A percentile compares a stretch with the other conserved stretches of the same genome.
Evolutionary conservation across 31 red algal species (phyloP).

Genomic region (Bonnemaisonia californica): DNA sequence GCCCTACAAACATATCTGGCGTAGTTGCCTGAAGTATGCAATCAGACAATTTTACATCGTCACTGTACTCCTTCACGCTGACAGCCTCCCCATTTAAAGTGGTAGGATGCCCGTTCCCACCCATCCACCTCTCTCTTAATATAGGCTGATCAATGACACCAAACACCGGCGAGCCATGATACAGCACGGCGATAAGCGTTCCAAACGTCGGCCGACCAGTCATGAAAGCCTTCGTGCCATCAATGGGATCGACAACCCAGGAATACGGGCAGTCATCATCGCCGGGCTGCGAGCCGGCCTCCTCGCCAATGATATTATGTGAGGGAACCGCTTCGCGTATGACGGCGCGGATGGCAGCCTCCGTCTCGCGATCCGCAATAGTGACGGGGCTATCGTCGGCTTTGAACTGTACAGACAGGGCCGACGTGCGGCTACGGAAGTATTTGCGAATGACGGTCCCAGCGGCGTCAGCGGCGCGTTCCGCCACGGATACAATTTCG

Average conservation of each 20-base stretch:
- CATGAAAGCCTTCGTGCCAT: conserved; percentile 93
- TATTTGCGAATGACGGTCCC: conserved; percentile 28
- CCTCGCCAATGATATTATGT: conserved; percentile 80
- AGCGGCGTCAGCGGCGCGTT: conserved; percentile 56
- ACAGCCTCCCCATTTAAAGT: conserved; percentile 35
- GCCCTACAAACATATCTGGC: conserved; percentile 85
- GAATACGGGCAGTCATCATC: conserved; percentile 31
- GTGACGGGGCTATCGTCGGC: conserved; percentile 85
- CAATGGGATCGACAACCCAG: conserved; percentile 95
- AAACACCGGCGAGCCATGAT: conserved; percentile 58
- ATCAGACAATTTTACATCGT: conserved; percentile 15
- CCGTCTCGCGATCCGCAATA: conserved; percentile 73
- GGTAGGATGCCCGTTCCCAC: conserved; percentile 48
- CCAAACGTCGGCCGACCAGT: conserved; percentile 92
- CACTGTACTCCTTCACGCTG: neutral
- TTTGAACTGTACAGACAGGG: conserved; percentile 62
- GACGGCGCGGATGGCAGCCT: conserved; percentile 75
- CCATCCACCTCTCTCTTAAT: conserved; percentile 81
- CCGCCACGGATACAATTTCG: conserved; percentile 37
- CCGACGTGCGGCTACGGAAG: conserved; percentile 38
- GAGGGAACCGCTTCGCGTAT: conserved; percentile 50
- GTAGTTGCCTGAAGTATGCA: conserved; percentile 76
- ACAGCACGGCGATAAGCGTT: conserved; percentile 84
- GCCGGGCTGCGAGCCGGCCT: conserved; percentile 25
- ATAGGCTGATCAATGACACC: conserved; percentile 88